A percentile compares a stretch with the other conserved stretches of the same genome.
phyloP scores from a whole-genome alignment of 2,329 filamentous ascomycete species.

The Calonectria multiphialidica region DNA sequence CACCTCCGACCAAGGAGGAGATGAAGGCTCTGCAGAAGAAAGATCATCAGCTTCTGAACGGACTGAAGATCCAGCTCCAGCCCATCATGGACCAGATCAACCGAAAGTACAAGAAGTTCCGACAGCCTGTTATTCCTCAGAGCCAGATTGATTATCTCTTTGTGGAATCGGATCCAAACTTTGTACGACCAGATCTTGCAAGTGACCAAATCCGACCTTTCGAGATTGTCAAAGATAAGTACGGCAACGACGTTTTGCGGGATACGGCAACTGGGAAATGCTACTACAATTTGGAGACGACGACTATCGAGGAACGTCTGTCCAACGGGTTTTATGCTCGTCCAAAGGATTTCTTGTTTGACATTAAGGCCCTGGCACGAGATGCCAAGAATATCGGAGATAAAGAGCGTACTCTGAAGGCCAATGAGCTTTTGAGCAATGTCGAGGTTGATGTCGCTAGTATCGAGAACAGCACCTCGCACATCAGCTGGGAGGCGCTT shows the following conservation, averaged over 20 bases:
- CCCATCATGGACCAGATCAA: slow-evolving; percentile 98
- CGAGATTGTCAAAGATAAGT: slow-evolving; percentile 82
- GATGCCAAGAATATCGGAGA: slow-evolving; percentile 89
- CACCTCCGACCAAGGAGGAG: slow-evolving; percentile 80
- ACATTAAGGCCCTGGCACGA: slow-evolving; percentile 86
- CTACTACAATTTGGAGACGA: slow-evolving; percentile 94
- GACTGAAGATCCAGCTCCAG: slow-evolving; percentile 89
- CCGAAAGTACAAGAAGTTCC: slow-evolving; percentile 88
- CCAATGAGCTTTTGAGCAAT: slow-evolving; percentile 91
- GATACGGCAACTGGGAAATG: slow-evolving; percentile 85
- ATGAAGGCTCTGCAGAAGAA: slow-evolving; percentile 83
- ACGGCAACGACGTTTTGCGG: slow-evolving; percentile 81
- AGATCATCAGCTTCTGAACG: slow-evolving; percentile 86
- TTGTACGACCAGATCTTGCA: slow-evolving; percentile 69
- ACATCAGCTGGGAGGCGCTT: slow-evolving; percentile 85
- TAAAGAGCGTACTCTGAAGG: slow-evolving; percentile 84
- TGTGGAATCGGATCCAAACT: slow-evolving; percentile 83
- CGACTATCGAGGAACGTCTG: slow-evolving; percentile 93
- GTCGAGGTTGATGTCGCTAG: slow-evolving; percentile 92
- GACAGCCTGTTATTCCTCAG: slow-evolving; percentile 82
- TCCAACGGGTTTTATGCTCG: slow-evolving; percentile 97
- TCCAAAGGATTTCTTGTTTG: slow-evolving; percentile 88
- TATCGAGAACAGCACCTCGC: slow-evolving; percentile 75
- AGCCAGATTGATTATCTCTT: slow-evolving; percentile 83
- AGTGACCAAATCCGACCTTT: slow-evolving; percentile 76